Evolutionary conservation across 2,329 filamentous ascomycete genomes (phyloP), one percentile per base, ranked within the genome.

Genomic region (Aspergillus fischeri): DNA sequence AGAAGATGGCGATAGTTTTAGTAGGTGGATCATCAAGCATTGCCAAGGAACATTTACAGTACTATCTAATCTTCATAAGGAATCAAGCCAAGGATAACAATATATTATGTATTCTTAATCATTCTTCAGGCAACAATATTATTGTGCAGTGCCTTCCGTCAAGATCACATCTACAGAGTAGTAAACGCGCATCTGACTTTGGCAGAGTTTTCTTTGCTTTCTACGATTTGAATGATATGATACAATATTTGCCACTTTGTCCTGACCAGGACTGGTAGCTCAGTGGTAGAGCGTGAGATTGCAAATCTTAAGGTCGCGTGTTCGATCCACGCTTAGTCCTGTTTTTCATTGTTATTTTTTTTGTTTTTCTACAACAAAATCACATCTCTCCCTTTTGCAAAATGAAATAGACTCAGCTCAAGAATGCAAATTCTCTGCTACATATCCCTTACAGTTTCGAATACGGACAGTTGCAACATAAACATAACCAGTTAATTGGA

Each of bases 211-310:
- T 32, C 4, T 4, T 32, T 14, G 29, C 29, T 14, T 1, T 2
- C 4, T 32, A 0, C 4, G n/a, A 6, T 5, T 14, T 29, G 28
- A 4, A 10, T 11, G 28, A 14, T 35, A 5, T 6, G 5, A 3
- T 14, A 17, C 9, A 47, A 24, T 11, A 4, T 24, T 47, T 10
- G 21, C 21, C 44, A 27, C 44, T 24, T 11, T 7, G 10, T 27
- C 44, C 11, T 10, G 21, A 47, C 4, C n/a, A 27, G 44, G 44
- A 47, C 44, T 47, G 44, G 44, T 47, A 47, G 44, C 44, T 47
- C 44, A 47, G 44, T 47, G 44, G 44, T 47, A 47, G 44, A 47
- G 44, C 44, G 44, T 47, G 44, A 47, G 44, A 47, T 47, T 47
- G 44, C 44, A 47, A 47, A 47, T 47, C 44, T 47, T 24, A 24